Percentiles rank a stretch among this genome's conserved stretches.
These are phyloP conservation scores for Darksidea phi DNA, from an alignment of 495 filamentous ascomycete genomes.

Conservation along the genomic window DNA sequence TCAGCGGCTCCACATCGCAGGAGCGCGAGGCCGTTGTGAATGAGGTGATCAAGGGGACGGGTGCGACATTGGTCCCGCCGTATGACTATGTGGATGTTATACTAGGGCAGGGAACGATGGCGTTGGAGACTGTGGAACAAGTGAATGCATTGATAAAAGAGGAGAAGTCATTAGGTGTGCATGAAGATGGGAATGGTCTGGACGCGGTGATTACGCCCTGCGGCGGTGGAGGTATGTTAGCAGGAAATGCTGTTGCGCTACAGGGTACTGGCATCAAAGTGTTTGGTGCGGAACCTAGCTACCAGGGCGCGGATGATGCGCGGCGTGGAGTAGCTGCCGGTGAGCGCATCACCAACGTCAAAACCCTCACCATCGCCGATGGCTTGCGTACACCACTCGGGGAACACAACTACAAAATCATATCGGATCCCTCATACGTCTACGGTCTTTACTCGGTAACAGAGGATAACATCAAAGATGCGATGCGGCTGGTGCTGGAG, in stretches of 20 bases:
- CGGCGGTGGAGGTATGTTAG: conserved; percentile 86
- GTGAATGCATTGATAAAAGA: conserved; percentile 47
- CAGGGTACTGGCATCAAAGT: conserved; percentile 64
- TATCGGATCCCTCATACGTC: conserved; percentile 70
- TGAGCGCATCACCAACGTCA: conserved; percentile 62
- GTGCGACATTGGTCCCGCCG: conserved; percentile 77
- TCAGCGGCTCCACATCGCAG: conserved; percentile 73
- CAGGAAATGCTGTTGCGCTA: conserved; percentile 76
- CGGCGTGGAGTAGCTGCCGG: conserved; percentile 63
- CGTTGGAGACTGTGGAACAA: conserved; percentile 76
- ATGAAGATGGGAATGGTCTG: conserved; percentile 43
- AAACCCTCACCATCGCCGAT: conserved; percentile 82
- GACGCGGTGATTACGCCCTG: conserved; percentile 83
- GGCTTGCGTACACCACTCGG: conserved; percentile 86
- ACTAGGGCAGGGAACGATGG: conserved; percentile 85
- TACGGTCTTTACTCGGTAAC: conserved; percentile 71
- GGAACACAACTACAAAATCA: conserved; percentile 72
- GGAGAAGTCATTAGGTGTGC: no score
- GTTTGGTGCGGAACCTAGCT: conserved; percentile 88
- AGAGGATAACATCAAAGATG: conserved; percentile 77
- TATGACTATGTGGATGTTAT: conserved; percentile 92
- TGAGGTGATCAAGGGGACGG: conserved; percentile 64
- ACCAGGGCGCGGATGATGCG: conserved; percentile 82
- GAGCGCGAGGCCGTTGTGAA: conserved; percentile 78
- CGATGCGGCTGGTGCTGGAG: conserved; percentile 79